Evolutionary conservation across 495 filamentous ascomycete genomes (phyloP), one percentile per base, ranked within the genome.

Genomic region (Xylaria palmicola): DNA sequence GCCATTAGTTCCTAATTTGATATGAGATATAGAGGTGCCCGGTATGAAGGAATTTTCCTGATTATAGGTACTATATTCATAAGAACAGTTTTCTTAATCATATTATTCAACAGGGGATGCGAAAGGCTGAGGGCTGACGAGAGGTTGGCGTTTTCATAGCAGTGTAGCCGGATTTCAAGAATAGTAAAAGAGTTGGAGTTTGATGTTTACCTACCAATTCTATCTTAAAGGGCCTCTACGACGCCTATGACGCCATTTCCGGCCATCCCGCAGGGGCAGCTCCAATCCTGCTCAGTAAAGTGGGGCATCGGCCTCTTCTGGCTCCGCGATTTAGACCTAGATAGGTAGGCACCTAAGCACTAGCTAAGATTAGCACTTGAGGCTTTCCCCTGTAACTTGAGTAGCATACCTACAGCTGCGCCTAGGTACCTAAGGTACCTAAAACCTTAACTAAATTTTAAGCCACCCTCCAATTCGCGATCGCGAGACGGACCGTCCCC

Each of bases 1-100:
- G 64, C 62, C 69, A 73, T 65, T 59, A 36, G n/a, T 29, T 53
- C 6, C 22, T 17, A 3, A 2, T 24, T 39, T 9, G 24, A 17
- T 9, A 37, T 24, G 27, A 36, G 48, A 12, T 7, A 15, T 12
- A 39, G 27, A 36, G 48, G 19, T 7, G 39, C 4, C n/a, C 6
- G 6, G n/a, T 26, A 1, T 53, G 32, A 2, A 26, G 8, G 32
- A 13, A 13, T 22, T 26, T 39, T 39, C 13, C 24, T 37, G 5
- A 6, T 24, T 39, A 4, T 37, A 6, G 5, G 13, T 7, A 26
- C n/a, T 10, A n/a, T 37, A 37, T 15, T 20, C 26, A 36, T 10
- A 37, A 39, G 15, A n/a, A 39, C 20, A 24, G 8, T 4, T 12
- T 19, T 39, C 12, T n/a, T 6, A 26, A 51, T 22, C 20, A 53